Percentiles rank a stretch among this genome's conserved stretches.
Conservation (phyloP, 2,329 filamentous ascomycete species). For the Colletotrichum siamense region DNA sequence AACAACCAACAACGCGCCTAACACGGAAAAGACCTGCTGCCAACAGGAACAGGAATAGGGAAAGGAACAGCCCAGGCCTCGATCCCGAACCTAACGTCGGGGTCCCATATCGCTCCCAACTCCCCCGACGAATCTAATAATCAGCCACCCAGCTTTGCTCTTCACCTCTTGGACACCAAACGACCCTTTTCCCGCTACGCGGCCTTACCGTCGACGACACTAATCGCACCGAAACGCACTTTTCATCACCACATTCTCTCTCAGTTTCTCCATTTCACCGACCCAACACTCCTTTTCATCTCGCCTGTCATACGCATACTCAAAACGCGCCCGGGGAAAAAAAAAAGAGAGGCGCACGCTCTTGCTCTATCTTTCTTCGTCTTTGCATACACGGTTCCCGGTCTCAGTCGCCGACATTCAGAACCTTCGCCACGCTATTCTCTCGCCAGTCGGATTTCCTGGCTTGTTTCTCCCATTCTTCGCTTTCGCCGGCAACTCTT, state of each 20-base stretch:
- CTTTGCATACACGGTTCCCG: background rate
- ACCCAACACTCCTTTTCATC: slow-evolving; percentile 12
- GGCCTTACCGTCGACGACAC: background rate
- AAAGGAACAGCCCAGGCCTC: background rate
- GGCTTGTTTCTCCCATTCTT: background rate
- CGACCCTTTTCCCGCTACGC: background rate
- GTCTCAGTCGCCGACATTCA: background rate
- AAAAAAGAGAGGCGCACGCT: background rate
- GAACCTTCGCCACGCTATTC: background rate
- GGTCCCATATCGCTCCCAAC: slow-evolving; percentile 1
- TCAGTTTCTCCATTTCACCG: background rate
- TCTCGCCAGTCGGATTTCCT: background rate
- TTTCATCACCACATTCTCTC: slow-evolving; percentile 17
- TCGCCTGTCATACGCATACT: background rate
- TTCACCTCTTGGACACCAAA: background rate
- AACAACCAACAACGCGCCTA: slow-evolving; percentile 6
- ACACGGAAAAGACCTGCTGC: background rate
- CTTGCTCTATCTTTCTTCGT: background rate
- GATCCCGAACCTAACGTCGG: background rate
- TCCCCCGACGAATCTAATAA: slow-evolving; percentile 5
- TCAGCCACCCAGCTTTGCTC: background rate
- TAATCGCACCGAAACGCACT: slow-evolving; percentile 17
- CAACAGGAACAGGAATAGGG: background rate
- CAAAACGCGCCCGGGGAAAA: background rate
- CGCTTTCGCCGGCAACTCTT: background rate